Percentiles rank a stretch among this genome's conserved stretches.
Conservation (phyloP, 768 basidiomycete species). For the Serendipita sp. region DNA sequence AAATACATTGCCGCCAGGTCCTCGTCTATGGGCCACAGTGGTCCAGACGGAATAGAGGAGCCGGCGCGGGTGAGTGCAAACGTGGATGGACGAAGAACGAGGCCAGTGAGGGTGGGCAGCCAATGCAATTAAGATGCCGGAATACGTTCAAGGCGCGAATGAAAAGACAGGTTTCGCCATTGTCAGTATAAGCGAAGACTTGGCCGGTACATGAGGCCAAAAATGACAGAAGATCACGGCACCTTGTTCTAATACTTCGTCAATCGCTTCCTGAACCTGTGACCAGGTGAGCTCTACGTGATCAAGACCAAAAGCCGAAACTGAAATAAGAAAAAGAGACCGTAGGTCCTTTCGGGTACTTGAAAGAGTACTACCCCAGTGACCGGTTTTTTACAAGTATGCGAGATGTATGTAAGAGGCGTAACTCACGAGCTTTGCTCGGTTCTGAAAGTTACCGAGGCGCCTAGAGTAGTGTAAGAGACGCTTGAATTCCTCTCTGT, state of each 20-base stretch:
- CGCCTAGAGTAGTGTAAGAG: slow-evolving; percentile 84
- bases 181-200: no score
- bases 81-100: no score
- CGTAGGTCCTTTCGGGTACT: no score
- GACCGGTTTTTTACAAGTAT: background rate
- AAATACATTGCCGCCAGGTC: slow-evolving; percentile 93
- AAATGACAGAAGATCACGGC: slow-evolving; percentile 6
- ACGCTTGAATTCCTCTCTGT: slow-evolving; percentile 84
- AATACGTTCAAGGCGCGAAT: no score
- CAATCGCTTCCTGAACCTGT: slow-evolving; percentile 76
- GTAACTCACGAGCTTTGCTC: slow-evolving; percentile 56
- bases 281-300: background rate
- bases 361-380: no score
- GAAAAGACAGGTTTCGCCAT: no score
- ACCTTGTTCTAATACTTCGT: slow-evolving; percentile 88
- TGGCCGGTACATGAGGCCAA: background rate
- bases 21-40: slow-evolving; percentile 43
- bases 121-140: no score
- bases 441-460: slow-evolving; percentile 75
- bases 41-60: background rate
- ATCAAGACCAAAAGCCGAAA: no score
- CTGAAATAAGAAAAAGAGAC: no score
- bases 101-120: no score
- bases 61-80: no score
- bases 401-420: background rate